Percentiles rank a stretch among this genome's conserved stretches.
Conservation (phyloP, 306 rosid genomes). For the Luffa aegyptiaca region DNA sequence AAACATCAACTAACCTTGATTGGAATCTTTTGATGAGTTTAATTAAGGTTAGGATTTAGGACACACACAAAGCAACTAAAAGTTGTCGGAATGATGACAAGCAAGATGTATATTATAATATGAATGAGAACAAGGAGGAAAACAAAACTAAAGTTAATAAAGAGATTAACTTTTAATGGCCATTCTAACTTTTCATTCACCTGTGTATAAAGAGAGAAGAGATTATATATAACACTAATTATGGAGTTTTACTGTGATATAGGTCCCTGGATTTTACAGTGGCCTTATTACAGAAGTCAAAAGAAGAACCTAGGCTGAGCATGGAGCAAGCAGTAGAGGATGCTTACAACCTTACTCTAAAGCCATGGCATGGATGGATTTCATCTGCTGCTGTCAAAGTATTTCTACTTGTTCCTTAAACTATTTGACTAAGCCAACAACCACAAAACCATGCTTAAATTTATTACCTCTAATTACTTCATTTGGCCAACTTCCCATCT, state of each 20-base stretch:
- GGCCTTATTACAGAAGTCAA: conserved; percentile 37
- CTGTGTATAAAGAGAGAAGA: not conserved
- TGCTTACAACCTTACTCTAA: conserved; percentile 50
- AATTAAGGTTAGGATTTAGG: not conserved
- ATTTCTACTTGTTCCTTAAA: conserved; percentile 3
- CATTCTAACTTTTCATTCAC: not conserved
- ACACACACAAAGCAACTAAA: not conserved
- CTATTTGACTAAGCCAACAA: not conserved
- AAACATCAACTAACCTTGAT: not conserved
- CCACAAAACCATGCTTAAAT: not conserved
- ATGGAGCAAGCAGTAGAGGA: conserved; percentile 76
- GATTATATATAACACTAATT: not conserved
- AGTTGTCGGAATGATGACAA: not conserved
- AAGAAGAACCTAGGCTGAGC: conserved; percentile 37
- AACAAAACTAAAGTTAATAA: not conserved
- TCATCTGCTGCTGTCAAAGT: conserved; percentile 87
- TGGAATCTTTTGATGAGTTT: not conserved
- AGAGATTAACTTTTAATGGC: not conserved
- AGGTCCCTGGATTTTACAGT: conserved; percentile 71
- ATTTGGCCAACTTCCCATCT: not conserved
- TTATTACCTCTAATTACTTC: not conserved
- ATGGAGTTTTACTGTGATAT: conserved; percentile 1
- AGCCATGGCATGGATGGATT: conserved; percentile 97
- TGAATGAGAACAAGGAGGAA: not conserved
- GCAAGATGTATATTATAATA: not conserved